Conservation (phyloP, 1,284 basidiomycete species). For the Trichosporon ovoides region DNA sequence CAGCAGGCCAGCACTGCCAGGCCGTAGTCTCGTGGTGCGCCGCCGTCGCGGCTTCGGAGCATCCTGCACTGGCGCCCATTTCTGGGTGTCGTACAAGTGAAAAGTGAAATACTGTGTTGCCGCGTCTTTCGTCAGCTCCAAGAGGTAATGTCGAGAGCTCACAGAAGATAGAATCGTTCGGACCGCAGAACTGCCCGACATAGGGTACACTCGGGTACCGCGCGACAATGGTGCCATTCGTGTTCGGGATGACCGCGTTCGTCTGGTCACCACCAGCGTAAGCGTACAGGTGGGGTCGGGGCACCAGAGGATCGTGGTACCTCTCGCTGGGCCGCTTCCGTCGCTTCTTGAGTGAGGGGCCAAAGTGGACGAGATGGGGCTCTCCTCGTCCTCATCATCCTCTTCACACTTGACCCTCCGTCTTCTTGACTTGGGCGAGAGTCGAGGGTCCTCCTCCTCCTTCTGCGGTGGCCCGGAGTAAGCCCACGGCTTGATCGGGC, state of each 20-base stretch:
- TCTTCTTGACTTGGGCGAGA: background rate
- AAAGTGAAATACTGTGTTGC: slow-evolving; percentile 68
- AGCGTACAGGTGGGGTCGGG: background rate
- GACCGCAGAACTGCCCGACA: slow-evolving; percentile 77
- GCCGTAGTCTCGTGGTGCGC: slow-evolving; percentile 9
- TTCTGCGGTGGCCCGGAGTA: background rate
- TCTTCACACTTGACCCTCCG: too few species aligned
- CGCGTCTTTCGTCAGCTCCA: slow-evolving; percentile 43
- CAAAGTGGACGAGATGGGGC: too few species aligned
- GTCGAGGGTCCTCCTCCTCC: background rate
- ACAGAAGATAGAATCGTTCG: slow-evolving; percentile 40
- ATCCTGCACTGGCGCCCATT: background rate
- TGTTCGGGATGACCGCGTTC: slow-evolving; percentile 75
- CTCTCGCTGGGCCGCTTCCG: slow-evolving; percentile 6
- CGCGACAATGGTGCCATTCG: slow-evolving; percentile 79
- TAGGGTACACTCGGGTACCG: slow-evolving; percentile 74
- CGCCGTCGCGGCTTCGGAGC: background rate
- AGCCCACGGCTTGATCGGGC: slow-evolving; percentile 54
- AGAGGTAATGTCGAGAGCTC: slow-evolving; percentile 1
- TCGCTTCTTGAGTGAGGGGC: background rate
- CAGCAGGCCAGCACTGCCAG: background rate
- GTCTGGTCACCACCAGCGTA: background rate
- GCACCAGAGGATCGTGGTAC: background rate
- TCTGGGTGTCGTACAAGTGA: slow-evolving; percentile 72
- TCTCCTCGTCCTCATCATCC: background rate